Base-by-base conservation (phyloP, 345 rosid species). In the Jatropha curcas region DNA sequence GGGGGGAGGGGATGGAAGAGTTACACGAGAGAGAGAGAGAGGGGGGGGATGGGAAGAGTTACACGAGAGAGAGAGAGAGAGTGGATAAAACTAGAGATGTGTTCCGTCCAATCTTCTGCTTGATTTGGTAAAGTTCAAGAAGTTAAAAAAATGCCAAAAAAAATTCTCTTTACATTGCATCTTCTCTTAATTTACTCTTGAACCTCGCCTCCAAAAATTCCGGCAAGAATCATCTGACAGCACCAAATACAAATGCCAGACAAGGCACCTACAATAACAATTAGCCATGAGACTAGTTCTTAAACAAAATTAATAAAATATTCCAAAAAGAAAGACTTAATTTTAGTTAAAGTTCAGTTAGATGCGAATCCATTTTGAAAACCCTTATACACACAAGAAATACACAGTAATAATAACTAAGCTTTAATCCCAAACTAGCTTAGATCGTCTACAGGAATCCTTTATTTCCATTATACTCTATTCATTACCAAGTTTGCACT, bases 181-280 rank as follows among this genome's bases (percentile, higher is more conserved):
- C 60, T n/a, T 60, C 41, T 11, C 27, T 34, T 24, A n/a, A n/a
- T n/a, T 39, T 39, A n/a, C 74, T 71, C 41, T 33, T 50, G 60
- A 71, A 60, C 50, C 37, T 16, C 20, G 59, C 75, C 55, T 46
- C 48, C 35, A 22, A 71, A 71, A 61, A 34, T 31, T 35, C 22
- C 24, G 59, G 35, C 58, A 71, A 25, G 60, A 61, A 50, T 35
- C 34, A 37, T 7, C 60, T 34, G 14, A 46, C 3, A 35, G 37
- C 58, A 22, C 10, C 25, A 7, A 46, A 22, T 20, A 10, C 46
- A 31, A 27, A 41, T 12, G 68, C 50, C 25, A 61, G 24, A 71
- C 7, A 34, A 50, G 20, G 59, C 68, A 71, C 50, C 75, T 61
- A 68, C 68, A n/a, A n/a, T 10, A 60, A 50, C 57, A 34, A 50